Evolutionary conservation across 2,329 filamentous ascomycete species (phyloP).

Genomic region (Septoria linicola): DNA sequence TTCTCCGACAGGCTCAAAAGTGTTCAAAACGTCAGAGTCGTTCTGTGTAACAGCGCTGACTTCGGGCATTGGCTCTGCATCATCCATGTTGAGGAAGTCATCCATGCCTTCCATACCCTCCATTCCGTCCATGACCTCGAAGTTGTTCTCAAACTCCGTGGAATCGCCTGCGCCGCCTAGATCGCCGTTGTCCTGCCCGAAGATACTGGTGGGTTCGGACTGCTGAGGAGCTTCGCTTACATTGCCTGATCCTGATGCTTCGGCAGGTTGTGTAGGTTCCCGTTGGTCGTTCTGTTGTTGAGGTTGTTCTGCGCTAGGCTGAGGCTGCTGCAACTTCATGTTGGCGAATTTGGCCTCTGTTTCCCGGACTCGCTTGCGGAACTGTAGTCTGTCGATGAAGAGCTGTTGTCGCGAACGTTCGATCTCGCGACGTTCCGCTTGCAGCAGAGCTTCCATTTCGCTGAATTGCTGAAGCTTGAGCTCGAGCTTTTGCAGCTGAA

Average conservation of each 20-base stretch:
- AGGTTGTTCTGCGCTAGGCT: conserved; percentile 7
- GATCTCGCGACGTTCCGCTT: conserved; percentile 87
- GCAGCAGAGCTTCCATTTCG: conserved; percentile 89
- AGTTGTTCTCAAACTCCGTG: conserved; percentile 11
- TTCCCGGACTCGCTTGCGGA: conserved; percentile 81
- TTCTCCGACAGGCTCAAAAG: conserved; percentile 26
- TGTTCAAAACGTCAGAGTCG: conserved; percentile 4
- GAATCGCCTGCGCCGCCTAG: conserved; percentile 1
- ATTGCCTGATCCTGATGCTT: conserved; percentile 1
- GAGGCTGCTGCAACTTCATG: conserved; percentile 30
- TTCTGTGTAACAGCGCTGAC: conserved; percentile 9
- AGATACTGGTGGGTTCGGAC: conserved; percentile 8
- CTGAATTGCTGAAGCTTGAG: conserved; percentile 94
- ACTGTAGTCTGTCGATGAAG: conserved; percentile 85
- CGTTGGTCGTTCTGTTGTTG: conserved; percentile 11
- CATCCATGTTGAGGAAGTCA: conserved; percentile 14
- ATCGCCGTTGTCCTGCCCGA: conserved; percentile 9
- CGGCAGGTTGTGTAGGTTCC: conserved; percentile 4
- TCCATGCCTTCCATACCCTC: conserved; percentile 15
- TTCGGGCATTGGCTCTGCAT: conserved; percentile 7
- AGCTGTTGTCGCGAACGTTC: conserved; percentile 90
- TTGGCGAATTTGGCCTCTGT: conserved; percentile 61
- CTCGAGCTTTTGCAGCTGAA: conserved; percentile 93
- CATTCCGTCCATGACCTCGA: conserved; percentile 12
- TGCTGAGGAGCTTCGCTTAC: conserved; percentile 5